Evolutionary conservation across 352 stramenopile species (phyloP).

Genomic region (Phytophthora sp.): DNA sequence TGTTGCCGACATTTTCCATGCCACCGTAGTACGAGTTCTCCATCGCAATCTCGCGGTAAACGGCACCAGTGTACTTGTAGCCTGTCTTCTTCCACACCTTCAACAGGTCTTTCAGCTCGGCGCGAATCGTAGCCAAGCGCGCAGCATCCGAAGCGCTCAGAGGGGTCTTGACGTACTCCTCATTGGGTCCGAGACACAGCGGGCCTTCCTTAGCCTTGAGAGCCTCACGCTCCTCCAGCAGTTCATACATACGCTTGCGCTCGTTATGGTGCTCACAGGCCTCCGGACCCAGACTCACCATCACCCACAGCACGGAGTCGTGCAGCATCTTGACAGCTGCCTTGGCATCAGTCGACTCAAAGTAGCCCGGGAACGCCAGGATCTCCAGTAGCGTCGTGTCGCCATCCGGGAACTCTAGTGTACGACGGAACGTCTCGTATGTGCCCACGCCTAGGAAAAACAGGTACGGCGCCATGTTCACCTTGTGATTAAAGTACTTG

Average conservation of each 20-base stretch:
- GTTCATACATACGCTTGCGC: slow-evolving; percentile 71
- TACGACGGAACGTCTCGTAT: slow-evolving; percentile 78
- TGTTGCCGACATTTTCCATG: slow-evolving; percentile 87
- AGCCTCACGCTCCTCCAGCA: slow-evolving; percentile 68
- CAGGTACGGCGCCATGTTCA: slow-evolving; percentile 86
- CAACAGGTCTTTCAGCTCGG: slow-evolving; percentile 66
- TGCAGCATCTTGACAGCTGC: slow-evolving; percentile 77
- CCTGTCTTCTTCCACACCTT: slow-evolving; percentile 80
- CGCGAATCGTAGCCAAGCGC: slow-evolving; percentile 54
- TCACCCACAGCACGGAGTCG: slow-evolving; percentile 76
- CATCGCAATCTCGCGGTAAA: slow-evolving; percentile 86
- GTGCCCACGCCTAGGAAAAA: slow-evolving; percentile 82
- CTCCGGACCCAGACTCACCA: slow-evolving; percentile 75
- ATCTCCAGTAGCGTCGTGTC: slow-evolving; percentile 79
- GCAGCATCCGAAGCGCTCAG: slow-evolving; percentile 49
- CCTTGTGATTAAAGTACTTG: slow-evolving; percentile 85
- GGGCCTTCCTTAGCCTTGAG: slow-evolving; percentile 70
- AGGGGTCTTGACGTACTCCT: slow-evolving; percentile 53
- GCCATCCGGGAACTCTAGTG: slow-evolving; percentile 76
- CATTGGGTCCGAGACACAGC: slow-evolving; percentile 62
- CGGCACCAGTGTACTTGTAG: slow-evolving; percentile 83
- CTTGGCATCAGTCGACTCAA: slow-evolving; percentile 71
- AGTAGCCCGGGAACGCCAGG: slow-evolving; percentile 71
- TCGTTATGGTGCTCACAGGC: slow-evolving; percentile 73
- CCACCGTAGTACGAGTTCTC: slow-evolving; percentile 86